Base-by-base conservation (phyloP, 2,329 filamentous ascomycete species). In the Blastomyces silverae region DNA sequence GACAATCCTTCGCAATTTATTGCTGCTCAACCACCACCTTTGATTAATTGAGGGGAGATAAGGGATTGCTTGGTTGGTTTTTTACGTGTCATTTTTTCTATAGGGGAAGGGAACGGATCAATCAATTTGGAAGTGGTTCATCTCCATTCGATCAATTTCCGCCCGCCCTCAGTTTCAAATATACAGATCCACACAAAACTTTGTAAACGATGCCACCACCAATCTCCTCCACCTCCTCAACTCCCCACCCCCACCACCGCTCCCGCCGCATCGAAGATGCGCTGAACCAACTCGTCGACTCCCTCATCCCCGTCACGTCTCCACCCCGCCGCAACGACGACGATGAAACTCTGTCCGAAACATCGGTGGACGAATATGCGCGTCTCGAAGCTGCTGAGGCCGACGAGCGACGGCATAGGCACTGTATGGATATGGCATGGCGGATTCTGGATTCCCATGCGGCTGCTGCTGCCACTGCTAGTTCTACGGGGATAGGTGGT, bases 211-310 rank as follows among this genome's bases (percentile, higher is more conserved):
- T 73, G 71, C 44, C 59, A 10, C 73, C 76, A 44, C 68, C 72
- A 63, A 72, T 74, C 62, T 73, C 74, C 42, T 66, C 73, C 17
- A 63, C 69, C 62, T 67, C 37, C 1, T 59, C 56, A 44, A 59
- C 56, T 22, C 56, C 56, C 15, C 56, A 44, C 34, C 6, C 73
- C 64, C 65, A 58, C 48, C 67, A 64, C 56, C 77, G 77, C 66
- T 73, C 74, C 60, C 77, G 77, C 66, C 77, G 77, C 66, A 74
- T 79, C 66, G 77, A 79, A 62, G 77, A 79, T 66, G 77, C 77
- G 48, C 73, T 79, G 66, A 76, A 75, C 64, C 77, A 79, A 68
- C 73, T 79, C 31, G 72, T 79, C 70, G 77, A 78, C 59, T 77
- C 76, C 58, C 70, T 79, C 52, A 71, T 76, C 53, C 77, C 77